These are phyloP conservation scores for Plasmodium chabaudi DNA, from an alignment of 169 alveolate genomes.

Conservation along the genomic window DNA sequence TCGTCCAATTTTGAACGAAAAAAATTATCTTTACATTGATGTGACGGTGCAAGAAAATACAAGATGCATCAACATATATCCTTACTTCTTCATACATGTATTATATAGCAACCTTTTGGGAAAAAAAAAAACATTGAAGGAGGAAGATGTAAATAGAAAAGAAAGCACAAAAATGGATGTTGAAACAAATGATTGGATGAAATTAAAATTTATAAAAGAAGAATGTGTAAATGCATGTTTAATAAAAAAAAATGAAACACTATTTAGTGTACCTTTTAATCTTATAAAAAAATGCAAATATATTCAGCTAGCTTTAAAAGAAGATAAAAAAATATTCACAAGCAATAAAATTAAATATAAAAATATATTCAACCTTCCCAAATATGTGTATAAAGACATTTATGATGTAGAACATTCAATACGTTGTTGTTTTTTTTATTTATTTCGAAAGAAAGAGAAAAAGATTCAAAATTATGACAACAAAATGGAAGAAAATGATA, in stretches of 20 bases:
- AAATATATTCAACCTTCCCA: conserved; percentile 7
- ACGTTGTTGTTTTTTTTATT: conserved; percentile 18
- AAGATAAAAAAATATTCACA: neutral
- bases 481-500: too few relatives aligned
- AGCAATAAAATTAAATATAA: conserved; percentile 45
- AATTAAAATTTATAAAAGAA: conserved; percentile 14
- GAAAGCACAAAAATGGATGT: neutral
- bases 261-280: conserved; percentile 43
- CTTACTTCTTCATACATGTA: conserved; percentile 9
- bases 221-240: conserved; percentile 13
- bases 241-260: conserved; percentile 7
- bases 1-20: neutral
- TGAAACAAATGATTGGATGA: neutral
- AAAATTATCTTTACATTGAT: conserved; percentile 28
- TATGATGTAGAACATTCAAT: neutral
- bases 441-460: conserved; percentile 3
- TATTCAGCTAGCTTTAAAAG: conserved; percentile 18
- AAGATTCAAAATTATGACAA: too few relatives aligned
- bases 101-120: conserved; percentile 3
- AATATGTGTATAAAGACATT: conserved; percentile 20
- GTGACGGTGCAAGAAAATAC: conserved; percentile 13
- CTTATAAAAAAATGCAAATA: conserved; percentile 34
- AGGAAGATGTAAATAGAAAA: neutral
- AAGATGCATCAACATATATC: conserved; percentile 33
- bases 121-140: neutral